phyloP scores from a whole-genome alignment of 2,329 filamentous ascomycete genomes.

The Botryotinia narcissicola region DNA sequence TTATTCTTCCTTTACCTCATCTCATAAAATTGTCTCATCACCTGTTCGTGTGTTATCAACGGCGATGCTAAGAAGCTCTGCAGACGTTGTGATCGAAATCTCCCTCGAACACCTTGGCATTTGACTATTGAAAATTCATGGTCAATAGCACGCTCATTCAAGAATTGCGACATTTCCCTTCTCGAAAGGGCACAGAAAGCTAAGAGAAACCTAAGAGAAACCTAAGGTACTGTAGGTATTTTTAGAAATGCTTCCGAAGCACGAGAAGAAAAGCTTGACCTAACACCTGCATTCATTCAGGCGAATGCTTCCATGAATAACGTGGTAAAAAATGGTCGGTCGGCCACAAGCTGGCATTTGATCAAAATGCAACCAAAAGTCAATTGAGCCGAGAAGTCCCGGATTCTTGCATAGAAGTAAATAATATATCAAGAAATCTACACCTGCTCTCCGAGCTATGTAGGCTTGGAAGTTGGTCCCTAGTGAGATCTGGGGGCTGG shows the following conservation, averaged over 20 bases:
- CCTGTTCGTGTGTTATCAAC: neutral
- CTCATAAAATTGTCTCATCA: neutral
- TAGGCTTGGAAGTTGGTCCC: neutral
- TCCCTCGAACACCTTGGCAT: constrained; percentile 7
- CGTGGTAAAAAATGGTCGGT: neutral
- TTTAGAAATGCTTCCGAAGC: constrained; percentile 4
- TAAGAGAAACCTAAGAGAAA: neutral
- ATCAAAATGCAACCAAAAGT: constrained; percentile 1
- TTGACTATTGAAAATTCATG: constrained; percentile 4
- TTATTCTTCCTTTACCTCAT: neutral
- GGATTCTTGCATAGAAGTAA: constrained; percentile 8
- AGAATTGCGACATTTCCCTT: neutral
- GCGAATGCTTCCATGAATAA: neutral
- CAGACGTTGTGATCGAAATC: neutral
- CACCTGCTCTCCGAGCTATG: neutral
- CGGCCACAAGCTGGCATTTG: constrained; percentile 2
- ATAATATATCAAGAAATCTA: neutral
- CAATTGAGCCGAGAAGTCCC: neutral
- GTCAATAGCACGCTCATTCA: neutral
- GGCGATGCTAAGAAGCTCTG: neutral
- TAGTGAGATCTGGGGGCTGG: constrained; percentile 1
- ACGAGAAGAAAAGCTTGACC: constrained; percentile 14
- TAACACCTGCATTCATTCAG: constrained; percentile 6
- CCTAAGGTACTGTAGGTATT: neutral
- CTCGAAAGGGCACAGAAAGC: neutral